Percentiles rank a stretch among this genome's conserved stretches.
Evolutionary conservation across 2,329 filamentous ascomycete species (phyloP).

Genomic region (Trichoderma pleuroti): DNA sequence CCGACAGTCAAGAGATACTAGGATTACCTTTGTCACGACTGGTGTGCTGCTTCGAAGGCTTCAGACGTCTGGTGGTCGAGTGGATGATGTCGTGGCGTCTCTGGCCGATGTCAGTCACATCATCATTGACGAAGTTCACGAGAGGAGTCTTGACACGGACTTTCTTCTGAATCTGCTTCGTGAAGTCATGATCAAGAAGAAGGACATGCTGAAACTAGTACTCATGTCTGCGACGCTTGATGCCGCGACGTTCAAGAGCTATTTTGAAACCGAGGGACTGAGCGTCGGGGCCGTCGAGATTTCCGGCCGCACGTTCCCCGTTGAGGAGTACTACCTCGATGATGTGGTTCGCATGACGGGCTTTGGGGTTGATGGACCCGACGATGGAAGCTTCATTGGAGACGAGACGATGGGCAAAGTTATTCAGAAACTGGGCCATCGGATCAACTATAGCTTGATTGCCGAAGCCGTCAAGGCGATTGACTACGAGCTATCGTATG

Average conservation of each 20-base stretch:
- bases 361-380: conserved; percentile 56
- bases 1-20: conserved; percentile 68
- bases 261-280: conserved; percentile 68
- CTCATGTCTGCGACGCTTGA: conserved; percentile 97
- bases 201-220: conserved; percentile 81
- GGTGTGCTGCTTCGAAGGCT: conserved; percentile 85
- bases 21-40: conserved; percentile 93
- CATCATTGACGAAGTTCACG: conserved; percentile 94
- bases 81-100: conserved; percentile 75
- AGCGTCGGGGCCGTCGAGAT: conserved; percentile 82
- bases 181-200: conserved; percentile 70
- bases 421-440: conserved; percentile 70
- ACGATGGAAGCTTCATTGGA: conserved; percentile 40
- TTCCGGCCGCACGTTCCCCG: conserved; percentile 81
- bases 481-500: conserved; percentile 65
- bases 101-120: conserved; percentile 90
- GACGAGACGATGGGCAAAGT: conserved; percentile 62
- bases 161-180: conserved; percentile 85
- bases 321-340: conserved; percentile 85
- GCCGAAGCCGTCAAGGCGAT: conserved; percentile 76
- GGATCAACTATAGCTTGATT: conserved; percentile 90
- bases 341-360: conserved; percentile 78
- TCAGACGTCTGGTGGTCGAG: conserved; percentile 80
- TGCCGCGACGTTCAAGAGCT: conserved; percentile 76
- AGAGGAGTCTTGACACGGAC: conserved; percentile 90